Base-by-base conservation (phyloP, 2,329 filamentous ascomycete species). In the Didymella segeticola region DNA sequence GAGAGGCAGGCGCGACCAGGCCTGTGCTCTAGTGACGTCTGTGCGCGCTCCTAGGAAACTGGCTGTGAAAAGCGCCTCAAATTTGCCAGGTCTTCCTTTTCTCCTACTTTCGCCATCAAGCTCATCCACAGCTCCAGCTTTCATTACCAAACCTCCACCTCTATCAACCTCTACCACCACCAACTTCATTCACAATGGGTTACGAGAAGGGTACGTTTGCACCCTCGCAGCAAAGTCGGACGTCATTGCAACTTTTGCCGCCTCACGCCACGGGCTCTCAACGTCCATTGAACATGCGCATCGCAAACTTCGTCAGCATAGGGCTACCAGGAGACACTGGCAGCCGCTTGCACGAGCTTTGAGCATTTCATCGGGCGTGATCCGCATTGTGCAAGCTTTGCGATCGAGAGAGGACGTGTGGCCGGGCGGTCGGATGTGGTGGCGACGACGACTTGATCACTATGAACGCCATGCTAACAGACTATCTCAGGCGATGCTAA, bases 401-500 rank as follows among this genome's bases (percentile, higher is more conserved):
- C 68, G 67, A 67, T 64, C 58, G 56, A 53, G 58, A 55, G 53
- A 62, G 53, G 47, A 46, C 17, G 60, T 39, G 53, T 52, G 55
- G 56, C 55, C 57, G 59, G 46, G 47, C 56, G 19, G 22, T 47
- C 47, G 53, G 55, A 50, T 55, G 42, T 36, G 36, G 47, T 38
- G 29, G 42, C 34, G 29, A 55, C 11, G 29, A 55, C 11, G 47
- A 36, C 39, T 43, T 33, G 11, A 46, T 9, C n/a, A 3, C 11
- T 10, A 52, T 47, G 34, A 39, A 51, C 46, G 53, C 37, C 22
- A 19, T 23, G 52, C 68, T 73, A 55, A 73, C 65, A 51, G 54
- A 48, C 52, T 43, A 49, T 41, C 17, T 60, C 74, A 96, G 93
- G 92, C 85, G 92, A 97, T 80, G 75, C 83, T 75, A 92, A 93